Evolutionary conservation across 2,329 filamentous ascomycete species (phyloP).

Genomic region (Boeremia lycopersici): DNA sequence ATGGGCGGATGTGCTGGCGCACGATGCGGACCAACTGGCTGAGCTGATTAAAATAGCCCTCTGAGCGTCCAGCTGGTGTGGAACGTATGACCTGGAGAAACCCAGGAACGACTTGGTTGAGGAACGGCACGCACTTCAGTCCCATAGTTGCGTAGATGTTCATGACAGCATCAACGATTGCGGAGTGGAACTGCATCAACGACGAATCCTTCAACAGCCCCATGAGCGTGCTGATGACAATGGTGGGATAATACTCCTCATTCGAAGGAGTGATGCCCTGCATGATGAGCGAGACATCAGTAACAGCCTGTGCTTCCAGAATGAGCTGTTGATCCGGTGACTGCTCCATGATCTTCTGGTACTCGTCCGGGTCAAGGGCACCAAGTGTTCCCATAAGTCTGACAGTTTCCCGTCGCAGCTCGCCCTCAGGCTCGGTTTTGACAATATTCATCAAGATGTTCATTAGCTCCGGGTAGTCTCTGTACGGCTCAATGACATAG

Average conservation of each 20-base stretch:
- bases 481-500: slow-evolving; percentile 95
- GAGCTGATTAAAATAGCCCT: slow-evolving; percentile 97
- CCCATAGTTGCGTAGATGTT: slow-evolving; percentile 97
- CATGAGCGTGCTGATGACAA: slow-evolving; percentile 94
- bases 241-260: slow-evolving; percentile 97
- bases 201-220: slow-evolving; percentile 91
- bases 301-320: slow-evolving; percentile 71
- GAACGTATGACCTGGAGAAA: slow-evolving; percentile 89
- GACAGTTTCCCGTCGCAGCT: slow-evolving; percentile 89
- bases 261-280: slow-evolving; percentile 93
- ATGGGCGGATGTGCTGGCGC: slow-evolving; percentile 92
- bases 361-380: slow-evolving; percentile 93
- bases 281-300: slow-evolving; percentile 98
- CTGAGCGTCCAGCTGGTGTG: slow-evolving; percentile 76
- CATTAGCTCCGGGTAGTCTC: slow-evolving; percentile 91
- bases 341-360: slow-evolving; percentile 91
- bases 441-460: slow-evolving; percentile 94
- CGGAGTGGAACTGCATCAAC: slow-evolving; percentile 85
- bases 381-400: slow-evolving; percentile 95
- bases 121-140: slow-evolving; percentile 92
- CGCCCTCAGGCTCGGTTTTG: slow-evolving; percentile 85
- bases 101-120: slow-evolving; percentile 91
- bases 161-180: slow-evolving; percentile 97
- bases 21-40: slow-evolving; percentile 94
- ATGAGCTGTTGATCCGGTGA: slow-evolving; percentile 79